These are phyloP conservation scores for Colletotrichum musicola DNA, from an alignment of 2,329 filamentous ascomycete species.

Conservation along the genomic window DNA sequence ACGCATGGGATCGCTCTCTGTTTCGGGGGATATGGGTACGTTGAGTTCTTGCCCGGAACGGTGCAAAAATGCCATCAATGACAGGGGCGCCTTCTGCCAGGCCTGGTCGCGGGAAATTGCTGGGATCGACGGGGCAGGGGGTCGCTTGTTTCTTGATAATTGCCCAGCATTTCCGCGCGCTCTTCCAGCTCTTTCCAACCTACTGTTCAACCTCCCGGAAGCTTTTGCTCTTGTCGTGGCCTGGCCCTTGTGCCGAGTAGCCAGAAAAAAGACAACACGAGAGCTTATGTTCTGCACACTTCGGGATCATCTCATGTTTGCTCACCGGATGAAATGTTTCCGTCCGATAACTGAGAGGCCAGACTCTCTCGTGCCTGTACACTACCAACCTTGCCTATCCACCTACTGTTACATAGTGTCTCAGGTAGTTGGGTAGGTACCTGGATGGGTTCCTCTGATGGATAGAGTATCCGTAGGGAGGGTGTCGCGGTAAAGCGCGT, in stretches of 20 bases:
- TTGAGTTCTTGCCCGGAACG: constrained; percentile 14
- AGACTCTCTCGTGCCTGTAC: too few species aligned
- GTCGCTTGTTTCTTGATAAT: constrained; percentile 35
- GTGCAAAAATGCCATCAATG: constrained; percentile 19
- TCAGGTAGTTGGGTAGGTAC: too few species aligned
- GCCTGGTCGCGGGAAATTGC: constrained; percentile 31
- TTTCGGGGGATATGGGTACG: constrained; percentile 24
- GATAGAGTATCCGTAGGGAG: too few species aligned
- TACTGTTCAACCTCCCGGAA: constrained; percentile 22
- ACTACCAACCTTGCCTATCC: too few species aligned
- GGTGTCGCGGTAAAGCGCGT: background rate
- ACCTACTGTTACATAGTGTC: too few species aligned
- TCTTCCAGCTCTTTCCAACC: constrained; percentile 15
- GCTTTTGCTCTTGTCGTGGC: constrained; percentile 13
- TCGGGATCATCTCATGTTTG: too few species aligned
- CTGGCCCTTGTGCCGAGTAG: too few species aligned
- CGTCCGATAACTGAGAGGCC: too few species aligned
- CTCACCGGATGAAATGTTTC: too few species aligned
- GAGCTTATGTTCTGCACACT: too few species aligned
- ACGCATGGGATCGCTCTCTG: constrained; percentile 33
- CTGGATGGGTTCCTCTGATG: too few species aligned
- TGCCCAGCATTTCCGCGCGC: constrained; percentile 23
- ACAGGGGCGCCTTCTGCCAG: constrained; percentile 18
- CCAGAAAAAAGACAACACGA: too few species aligned
- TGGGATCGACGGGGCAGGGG: constrained; percentile 34